phyloP scores from a whole-genome alignment of 805 yeast genomes.

The Candida multigemmis region DNA sequence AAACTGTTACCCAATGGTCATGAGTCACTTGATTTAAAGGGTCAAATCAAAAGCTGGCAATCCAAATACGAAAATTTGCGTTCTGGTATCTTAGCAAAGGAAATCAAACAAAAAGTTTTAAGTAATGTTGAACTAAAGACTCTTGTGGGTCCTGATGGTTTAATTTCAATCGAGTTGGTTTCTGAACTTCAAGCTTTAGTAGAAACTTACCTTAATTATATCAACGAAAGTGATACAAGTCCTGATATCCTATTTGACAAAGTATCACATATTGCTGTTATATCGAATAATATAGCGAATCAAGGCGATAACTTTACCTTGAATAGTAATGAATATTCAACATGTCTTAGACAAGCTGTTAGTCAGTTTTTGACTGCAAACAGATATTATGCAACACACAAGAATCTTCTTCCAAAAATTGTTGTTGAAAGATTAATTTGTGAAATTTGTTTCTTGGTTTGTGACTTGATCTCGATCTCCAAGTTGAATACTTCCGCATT shows the following conservation, averaged over 20 bases:
- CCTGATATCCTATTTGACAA: slow-evolving; percentile 40
- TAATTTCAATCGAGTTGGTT: slow-evolving; percentile 36
- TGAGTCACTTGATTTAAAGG: too few species aligned
- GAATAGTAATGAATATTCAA: slow-evolving; percentile 29
- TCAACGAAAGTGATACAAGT: slow-evolving; percentile 17
- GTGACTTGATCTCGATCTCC: slow-evolving; percentile 49
- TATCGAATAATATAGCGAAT: slow-evolving; percentile 32
- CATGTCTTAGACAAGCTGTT: slow-evolving; percentile 53
- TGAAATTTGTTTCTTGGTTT: slow-evolving; percentile 59
- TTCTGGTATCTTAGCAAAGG: slow-evolving; percentile 14
- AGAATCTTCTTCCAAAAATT: slow-evolving; percentile 56
- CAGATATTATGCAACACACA: slow-evolving; percentile 60
- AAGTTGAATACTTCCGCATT: too few species aligned
- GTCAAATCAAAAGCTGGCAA: slow-evolving; percentile 42
- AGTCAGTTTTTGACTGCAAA: slow-evolving; percentile 71
- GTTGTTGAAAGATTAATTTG: slow-evolving; percentile 69
- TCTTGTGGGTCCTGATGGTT: slow-evolving; percentile 30
- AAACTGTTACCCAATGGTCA: background rate
- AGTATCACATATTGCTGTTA: slow-evolving; percentile 39
- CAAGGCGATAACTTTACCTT: slow-evolving; percentile 16
- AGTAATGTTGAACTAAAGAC: slow-evolving; percentile 15
- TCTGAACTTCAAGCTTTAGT: slow-evolving; percentile 38
- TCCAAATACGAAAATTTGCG: slow-evolving; percentile 41
- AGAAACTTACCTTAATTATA: slow-evolving; percentile 32
- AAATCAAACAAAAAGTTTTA: slow-evolving; percentile 10